Evolutionary conservation across 495 filamentous ascomycete genomes (phyloP).

Genomic region (Penicillium bialowiezense): DNA sequence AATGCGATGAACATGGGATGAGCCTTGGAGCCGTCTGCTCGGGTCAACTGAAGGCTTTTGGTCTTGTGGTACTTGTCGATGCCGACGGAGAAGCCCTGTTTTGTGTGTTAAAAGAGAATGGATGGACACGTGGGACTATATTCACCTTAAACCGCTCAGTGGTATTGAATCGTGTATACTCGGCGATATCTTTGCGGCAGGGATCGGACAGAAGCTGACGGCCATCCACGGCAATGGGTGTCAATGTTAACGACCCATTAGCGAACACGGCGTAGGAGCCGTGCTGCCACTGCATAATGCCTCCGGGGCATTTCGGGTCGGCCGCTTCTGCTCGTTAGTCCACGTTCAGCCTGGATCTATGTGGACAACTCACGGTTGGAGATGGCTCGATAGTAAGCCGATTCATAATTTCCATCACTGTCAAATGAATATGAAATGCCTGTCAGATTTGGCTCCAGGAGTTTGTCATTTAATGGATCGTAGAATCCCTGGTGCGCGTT

Average conservation of each 20-base stretch:
- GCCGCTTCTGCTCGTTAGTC: conserved; percentile 41
- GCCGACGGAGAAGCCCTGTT: conserved; percentile 59
- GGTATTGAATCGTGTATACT: conserved; percentile 69
- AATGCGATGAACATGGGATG: conserved; percentile 73
- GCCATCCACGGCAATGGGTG: conserved; percentile 67
- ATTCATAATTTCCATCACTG: conserved; percentile 67
- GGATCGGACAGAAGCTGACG: conserved; percentile 69
- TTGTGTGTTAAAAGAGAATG: conserved; percentile 13
- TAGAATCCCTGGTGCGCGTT: conserved; percentile 60
- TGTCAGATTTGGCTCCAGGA: conserved; percentile 67
- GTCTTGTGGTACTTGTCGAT: conserved; percentile 61
- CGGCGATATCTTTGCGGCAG: conserved; percentile 49
- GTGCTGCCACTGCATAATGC: conserved; percentile 78
- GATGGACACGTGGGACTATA: background rate
- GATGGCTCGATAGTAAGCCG: conserved; percentile 70
- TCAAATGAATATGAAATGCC: conserved; percentile 85
- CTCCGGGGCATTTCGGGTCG: conserved; percentile 62
- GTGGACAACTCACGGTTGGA: conserved; percentile 61
- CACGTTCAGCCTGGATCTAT: background rate
- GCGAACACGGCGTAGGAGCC: conserved; percentile 55
- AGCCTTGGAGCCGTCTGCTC: conserved; percentile 64
- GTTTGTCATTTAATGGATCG: conserved; percentile 63
- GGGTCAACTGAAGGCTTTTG: conserved; percentile 63
- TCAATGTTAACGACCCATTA: conserved; percentile 59
- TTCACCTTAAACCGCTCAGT: conserved; percentile 63